Conservation (phyloP, 208 protist species). For the Trypanosoma melophagium region DNA sequence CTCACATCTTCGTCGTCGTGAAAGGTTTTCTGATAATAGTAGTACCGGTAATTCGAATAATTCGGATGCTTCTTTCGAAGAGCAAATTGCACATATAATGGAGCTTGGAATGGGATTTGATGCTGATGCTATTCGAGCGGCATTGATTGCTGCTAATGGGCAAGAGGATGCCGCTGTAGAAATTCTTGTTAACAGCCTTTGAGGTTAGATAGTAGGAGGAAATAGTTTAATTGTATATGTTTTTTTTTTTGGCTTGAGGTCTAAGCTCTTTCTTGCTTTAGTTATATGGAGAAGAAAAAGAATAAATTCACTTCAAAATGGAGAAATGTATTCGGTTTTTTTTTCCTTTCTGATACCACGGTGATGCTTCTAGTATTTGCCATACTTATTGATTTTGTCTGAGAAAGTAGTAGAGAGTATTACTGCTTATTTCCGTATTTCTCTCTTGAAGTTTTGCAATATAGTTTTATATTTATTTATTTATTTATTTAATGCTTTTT, state of each 20-base stretch:
- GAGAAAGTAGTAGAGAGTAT: too few relatives aligned
- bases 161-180: slow-evolving; percentile 60
- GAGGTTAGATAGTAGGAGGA: not conserved
- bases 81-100: slow-evolving; percentile 37
- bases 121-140: slow-evolving; percentile 38
- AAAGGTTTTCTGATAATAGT: not conserved
- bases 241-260: too few relatives aligned
- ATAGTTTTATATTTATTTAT: too few relatives aligned
- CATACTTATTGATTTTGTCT: too few relatives aligned
- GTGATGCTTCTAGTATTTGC: too few relatives aligned
- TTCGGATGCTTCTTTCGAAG: slow-evolving; percentile 23
- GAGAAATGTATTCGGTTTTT: too few relatives aligned
- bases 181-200: slow-evolving; percentile 37
- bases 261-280: not conserved
- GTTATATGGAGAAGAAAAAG: not conserved
- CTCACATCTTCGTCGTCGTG: not conserved
- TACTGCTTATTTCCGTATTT: too few relatives aligned
- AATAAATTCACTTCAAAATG: too few relatives aligned
- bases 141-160: slow-evolving; percentile 44
- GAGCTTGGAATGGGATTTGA: slow-evolving; percentile 53
- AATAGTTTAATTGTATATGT: not conserved
- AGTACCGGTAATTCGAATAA: not conserved
- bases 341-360: too few relatives aligned
- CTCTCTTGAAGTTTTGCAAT: too few relatives aligned
- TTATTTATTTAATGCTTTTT: too few relatives aligned